Conservation (phyloP, 2,329 filamentous ascomycete genomes). For the Ceratocystis lukuohia region DNA sequence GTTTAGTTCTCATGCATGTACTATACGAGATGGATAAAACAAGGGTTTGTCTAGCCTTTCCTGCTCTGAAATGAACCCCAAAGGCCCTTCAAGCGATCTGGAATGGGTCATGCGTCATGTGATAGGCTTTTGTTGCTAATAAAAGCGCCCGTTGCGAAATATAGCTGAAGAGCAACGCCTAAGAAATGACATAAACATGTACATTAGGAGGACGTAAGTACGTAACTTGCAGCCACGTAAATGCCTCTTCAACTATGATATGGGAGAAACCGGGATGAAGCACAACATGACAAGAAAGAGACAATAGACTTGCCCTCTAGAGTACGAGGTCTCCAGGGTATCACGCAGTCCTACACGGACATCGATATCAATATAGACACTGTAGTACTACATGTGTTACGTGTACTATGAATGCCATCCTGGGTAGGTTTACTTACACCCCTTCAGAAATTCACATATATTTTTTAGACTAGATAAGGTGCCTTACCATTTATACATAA, state of each 20-base stretch:
- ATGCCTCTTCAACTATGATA: background rate
- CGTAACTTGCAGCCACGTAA: background rate
- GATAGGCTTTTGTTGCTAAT: background rate
- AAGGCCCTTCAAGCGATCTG: background rate
- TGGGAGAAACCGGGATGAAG: slow-evolving; percentile 16
- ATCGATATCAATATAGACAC: background rate
- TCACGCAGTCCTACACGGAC: background rate
- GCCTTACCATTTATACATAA: too few species aligned
- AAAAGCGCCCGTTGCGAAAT: background rate
- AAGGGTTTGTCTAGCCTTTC: background rate
- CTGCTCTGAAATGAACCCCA: background rate
- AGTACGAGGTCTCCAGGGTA: background rate
- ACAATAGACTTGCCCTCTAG: background rate
- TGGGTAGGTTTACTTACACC: background rate
- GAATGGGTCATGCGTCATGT: background rate
- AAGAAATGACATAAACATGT: background rate
- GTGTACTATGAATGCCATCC: background rate
- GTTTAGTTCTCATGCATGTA: background rate
- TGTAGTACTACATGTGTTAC: background rate
- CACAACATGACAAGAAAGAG: background rate
- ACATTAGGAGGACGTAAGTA: background rate
- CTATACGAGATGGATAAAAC: background rate
- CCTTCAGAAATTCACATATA: background rate
- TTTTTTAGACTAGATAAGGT: too few species aligned
- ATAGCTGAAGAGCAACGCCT: background rate